These are phyloP conservation scores for Aspergillus tamarii DNA, from an alignment of 2,329 filamentous ascomycete genomes.

Conservation along the genomic window DNA sequence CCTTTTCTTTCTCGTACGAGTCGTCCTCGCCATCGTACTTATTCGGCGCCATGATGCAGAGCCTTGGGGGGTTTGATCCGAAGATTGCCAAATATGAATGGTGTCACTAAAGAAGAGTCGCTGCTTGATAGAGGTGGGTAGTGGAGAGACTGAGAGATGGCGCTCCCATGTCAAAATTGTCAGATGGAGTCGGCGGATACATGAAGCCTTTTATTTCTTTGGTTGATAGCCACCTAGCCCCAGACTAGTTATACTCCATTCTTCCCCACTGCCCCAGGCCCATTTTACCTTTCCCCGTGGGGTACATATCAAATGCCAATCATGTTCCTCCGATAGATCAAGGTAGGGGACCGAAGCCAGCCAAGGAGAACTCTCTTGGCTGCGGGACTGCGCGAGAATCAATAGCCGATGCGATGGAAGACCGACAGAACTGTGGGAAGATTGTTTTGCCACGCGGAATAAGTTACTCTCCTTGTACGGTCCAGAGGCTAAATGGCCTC, in stretches of 20 bases:
- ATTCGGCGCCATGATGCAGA: neutral
- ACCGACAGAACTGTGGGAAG: neutral
- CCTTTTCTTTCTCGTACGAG: neutral
- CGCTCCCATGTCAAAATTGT: neutral
- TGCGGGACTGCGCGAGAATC: neutral
- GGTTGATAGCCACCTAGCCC: neutral
- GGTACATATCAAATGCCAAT: neutral
- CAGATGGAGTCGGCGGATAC: neutral
- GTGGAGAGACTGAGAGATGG: neutral
- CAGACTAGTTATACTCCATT: neutral
- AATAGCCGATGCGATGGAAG: neutral
- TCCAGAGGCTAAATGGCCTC: neutral
- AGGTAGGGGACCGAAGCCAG: neutral
- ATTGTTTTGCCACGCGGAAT: neutral
- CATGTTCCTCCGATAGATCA: neutral
- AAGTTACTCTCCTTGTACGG: neutral
- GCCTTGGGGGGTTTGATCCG: neutral
- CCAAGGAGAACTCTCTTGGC: neutral
- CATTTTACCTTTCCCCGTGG: conserved; percentile 1
- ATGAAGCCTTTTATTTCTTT: neutral
- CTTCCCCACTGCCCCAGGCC: neutral
- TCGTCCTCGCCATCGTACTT: neutral
- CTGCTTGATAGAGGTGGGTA: no score
- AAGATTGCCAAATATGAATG: neutral
- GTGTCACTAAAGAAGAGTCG: neutral